Evolutionary conservation across 805 yeast genomes (phyloP).

Genomic region (Candida chauliodis): DNA sequence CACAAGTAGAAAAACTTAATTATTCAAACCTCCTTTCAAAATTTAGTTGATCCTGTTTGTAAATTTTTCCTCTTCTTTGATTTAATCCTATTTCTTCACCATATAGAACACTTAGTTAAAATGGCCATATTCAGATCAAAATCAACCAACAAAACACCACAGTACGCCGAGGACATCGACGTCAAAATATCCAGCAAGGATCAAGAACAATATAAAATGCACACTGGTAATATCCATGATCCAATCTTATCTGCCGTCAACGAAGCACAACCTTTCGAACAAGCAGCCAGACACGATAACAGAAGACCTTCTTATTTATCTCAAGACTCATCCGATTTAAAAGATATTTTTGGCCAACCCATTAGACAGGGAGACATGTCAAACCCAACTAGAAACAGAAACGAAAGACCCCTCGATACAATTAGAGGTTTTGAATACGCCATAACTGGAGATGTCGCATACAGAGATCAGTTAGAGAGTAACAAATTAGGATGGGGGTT

Average conservation of each 20-base stretch:
- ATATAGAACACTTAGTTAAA: too few species aligned
- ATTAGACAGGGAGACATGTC: slow-evolving; percentile 80
- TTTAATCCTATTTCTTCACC: too few species aligned
- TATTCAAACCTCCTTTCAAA: too few species aligned
- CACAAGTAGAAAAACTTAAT: too few species aligned
- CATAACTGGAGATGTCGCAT: slow-evolving; percentile 80
- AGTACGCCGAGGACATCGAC: slow-evolving; percentile 16
- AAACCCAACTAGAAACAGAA: slow-evolving; percentile 88
- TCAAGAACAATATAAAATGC: slow-evolving; percentile 49
- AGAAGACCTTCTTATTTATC: slow-evolving; percentile 41
- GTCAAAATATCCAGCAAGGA: slow-evolving; percentile 23
- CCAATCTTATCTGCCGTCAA: slow-evolving; percentile 91
- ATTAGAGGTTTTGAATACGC: slow-evolving; percentile 91
- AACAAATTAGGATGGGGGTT: slow-evolving; percentile 80
- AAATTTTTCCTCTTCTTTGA: too few species aligned
- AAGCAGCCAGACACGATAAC: slow-evolving; percentile 30
- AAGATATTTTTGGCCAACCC: slow-evolving; percentile 82
- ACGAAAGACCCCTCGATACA: slow-evolving; percentile 95
- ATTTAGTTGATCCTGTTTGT: too few species aligned
- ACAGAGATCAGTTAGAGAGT: slow-evolving; percentile 79
- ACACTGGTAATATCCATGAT: slow-evolving; percentile 66
- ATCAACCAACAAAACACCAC: slow-evolving; percentile 19
- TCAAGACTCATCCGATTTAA: slow-evolving; percentile 52
- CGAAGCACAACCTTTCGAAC: slow-evolving; percentile 93
- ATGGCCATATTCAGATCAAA: slow-evolving; percentile 34